Conservation (phyloP, 2,329 filamentous ascomycete species). For the Coleophoma eucalyptorum region DNA sequence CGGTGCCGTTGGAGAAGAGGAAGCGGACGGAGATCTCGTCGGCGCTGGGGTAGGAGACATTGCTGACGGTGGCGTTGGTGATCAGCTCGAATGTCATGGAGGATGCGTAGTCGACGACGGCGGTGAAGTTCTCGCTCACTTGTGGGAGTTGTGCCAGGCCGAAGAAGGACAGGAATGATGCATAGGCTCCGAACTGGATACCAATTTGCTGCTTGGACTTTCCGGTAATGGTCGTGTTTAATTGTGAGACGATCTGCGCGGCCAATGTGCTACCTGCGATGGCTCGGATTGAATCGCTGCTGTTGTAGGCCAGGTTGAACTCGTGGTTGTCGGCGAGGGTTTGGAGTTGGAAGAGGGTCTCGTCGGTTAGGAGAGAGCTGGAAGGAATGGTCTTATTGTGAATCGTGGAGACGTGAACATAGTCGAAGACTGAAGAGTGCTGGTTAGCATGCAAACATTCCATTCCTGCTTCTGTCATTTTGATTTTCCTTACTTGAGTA, state of each 20-base stretch:
- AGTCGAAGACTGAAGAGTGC: slow-evolving; percentile 48
- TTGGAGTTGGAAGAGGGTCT: slow-evolving; percentile 58
- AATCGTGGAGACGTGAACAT: slow-evolving; percentile 55
- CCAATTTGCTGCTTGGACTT: slow-evolving; percentile 40
- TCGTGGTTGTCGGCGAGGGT: slow-evolving; percentile 78
- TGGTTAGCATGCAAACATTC: slow-evolving; percentile 3
- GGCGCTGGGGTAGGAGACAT: slow-evolving; percentile 41
- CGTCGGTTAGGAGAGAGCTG: slow-evolving; percentile 52
- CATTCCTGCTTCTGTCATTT: not conserved
- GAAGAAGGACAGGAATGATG: slow-evolving; percentile 60
- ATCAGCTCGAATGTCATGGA: slow-evolving; percentile 76
- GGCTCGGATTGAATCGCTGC: slow-evolving; percentile 60
- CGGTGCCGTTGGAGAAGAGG: slow-evolving; percentile 57
- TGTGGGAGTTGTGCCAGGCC: slow-evolving; percentile 49
- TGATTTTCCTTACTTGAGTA: slow-evolving; percentile 50
- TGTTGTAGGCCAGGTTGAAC: slow-evolving; percentile 79
- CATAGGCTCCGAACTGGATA: slow-evolving; percentile 59
- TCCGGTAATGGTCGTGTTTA: slow-evolving; percentile 46
- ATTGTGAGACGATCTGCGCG: slow-evolving; percentile 47
- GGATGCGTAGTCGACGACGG: slow-evolving; percentile 79
- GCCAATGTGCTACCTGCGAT: slow-evolving; percentile 55
- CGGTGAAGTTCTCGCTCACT: slow-evolving; percentile 61
- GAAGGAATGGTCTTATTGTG: slow-evolving; percentile 59
- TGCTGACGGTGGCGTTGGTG: slow-evolving; percentile 44
- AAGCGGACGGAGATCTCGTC: slow-evolving; percentile 55